Base-by-base conservation (phyloP, 2,329 filamentous ascomycete genomes). In the Shiraia sp. region DNA sequence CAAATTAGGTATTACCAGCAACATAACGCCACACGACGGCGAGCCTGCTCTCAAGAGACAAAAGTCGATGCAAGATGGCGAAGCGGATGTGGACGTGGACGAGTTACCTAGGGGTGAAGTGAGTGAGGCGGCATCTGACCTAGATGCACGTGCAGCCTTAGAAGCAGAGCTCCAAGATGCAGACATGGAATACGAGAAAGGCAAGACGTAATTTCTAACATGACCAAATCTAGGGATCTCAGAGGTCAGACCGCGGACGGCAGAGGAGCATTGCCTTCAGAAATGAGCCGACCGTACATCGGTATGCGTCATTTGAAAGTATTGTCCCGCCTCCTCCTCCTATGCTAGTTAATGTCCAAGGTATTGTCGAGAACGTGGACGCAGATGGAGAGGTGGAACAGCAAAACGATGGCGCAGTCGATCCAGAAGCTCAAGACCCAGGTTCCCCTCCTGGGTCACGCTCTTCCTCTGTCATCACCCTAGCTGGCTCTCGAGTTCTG, bases 141-240 rank as follows among this genome's bases (percentile, higher is more conserved):
- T 53, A 14, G 54, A 62, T 13, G 51, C 49, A 29, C 55, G 56
- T 14, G 61, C 63, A 10, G 49, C 63, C 41, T 57, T 66, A 3
- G 62, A 69, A 28, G 63, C 66, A 2, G 66, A 68, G 37, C 57
- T 67, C 36, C 48, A 54, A 38, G 57, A 57, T 15, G 53, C 58
- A 3, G 54, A 66, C 27, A 47, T 54, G 45, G 53, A 56, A 16
- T 64, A 59, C 42, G 56, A 61, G 31, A 55, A 60, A 22, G 60
- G 57, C 15, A 61, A 63, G 49, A 56, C 54, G 12, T 62, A 49
- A 22, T 22, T 22, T 4, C 8, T 22, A 22, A 22, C 19, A 22
- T 4, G 19, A 22, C 19, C 19, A 22, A 22, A 4, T 5, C 19
- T 22, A 22, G 19, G 19, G 19, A 4, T 8, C 19, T 22, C 19